Evolutionary conservation across 352 stramenopile species (phyloP), one percentile per base, ranked within the genome.

Genomic region (Phytophthora sojae): DNA sequence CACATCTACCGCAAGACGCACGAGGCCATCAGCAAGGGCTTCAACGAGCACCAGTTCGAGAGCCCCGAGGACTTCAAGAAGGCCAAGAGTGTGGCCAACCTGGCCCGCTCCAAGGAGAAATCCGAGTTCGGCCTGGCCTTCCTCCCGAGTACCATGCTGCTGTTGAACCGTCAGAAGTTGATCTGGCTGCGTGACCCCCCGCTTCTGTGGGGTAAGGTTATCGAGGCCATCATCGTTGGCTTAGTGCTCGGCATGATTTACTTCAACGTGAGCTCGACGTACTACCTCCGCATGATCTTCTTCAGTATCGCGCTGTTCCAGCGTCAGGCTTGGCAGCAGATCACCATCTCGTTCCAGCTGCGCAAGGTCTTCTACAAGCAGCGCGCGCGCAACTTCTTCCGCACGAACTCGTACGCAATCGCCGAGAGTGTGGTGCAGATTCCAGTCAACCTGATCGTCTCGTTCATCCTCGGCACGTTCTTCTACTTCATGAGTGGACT

Each of bases 311-410:
- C 71, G 17, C 75, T 93, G 15, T 90, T 94, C 60, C 87, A 92
- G 60, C 85, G 87, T 61, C 85, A 91, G 37, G 83, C 81, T 5
- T 91, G 83, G 83, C 83, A 93, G 57, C 82, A 89, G 58, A 89
- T 91, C 25, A 84, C 85, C 1, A 91, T 93, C 19, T 77, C 80
- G 44, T 91, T 91, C 56, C 71, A 83, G 79, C 51, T 96, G 39
- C 87, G 93, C n/a, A 71, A 83, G 25, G 92, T 97, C 17, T 97
- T 95, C 69, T 97, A 97, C 85, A 97, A 97, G 72, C 93, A 98
- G 47, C 82, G 83, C 0, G 80, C 92, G 32, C 81, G 85, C 21
- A 97, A 97, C 77, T 98, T 97, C 64, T 98, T 97, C 71, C 85
- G 89, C 1, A 92, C 92, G 4, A 79, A 76, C 2, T 90, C 89